phyloP scores from a whole-genome alignment of 179 eudicot species.

The Beta corolliflora region DNA sequence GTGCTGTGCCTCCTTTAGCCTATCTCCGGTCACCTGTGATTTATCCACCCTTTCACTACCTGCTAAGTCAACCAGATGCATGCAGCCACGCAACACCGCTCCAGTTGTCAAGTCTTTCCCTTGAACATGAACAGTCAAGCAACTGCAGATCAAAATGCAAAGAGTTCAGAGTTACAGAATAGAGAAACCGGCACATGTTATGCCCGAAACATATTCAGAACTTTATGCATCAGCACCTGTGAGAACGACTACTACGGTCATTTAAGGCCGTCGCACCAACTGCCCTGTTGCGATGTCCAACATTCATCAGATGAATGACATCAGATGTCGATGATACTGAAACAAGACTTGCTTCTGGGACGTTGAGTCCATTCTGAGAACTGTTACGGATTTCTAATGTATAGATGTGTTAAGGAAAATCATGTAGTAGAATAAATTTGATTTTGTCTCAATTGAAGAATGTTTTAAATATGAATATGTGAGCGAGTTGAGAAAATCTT shows the following conservation, averaged over 20 bases:
- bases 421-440: not conserved
- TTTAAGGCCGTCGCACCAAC: constrained; percentile 96
- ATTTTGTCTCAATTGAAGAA: not conserved
- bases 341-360: constrained; percentile 92
- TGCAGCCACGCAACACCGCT: constrained; percentile 79
- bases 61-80: constrained; percentile 98
- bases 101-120: constrained; percentile 91
- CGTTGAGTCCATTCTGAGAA: constrained; percentile 86
- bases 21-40: constrained; percentile 94
- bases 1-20: constrained; percentile 97
- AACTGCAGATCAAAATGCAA: constrained; percentile 49
- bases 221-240: constrained; percentile 50
- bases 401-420: constrained; percentile 46
- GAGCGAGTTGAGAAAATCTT: not conserved
- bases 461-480: not conserved
- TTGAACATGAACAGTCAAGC: constrained; percentile 96
- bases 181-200: not conserved
- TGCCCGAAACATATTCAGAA: not conserved
- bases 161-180: not conserved
- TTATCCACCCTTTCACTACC: constrained; percentile 98
- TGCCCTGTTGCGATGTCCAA: constrained; percentile 84
- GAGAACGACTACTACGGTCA: constrained; percentile 99
- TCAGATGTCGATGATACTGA: constrained; percentile 79
- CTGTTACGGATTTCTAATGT: constrained; percentile 95
- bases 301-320: constrained; percentile 85